Percentiles rank a stretch among this genome's conserved stretches.
These are phyloP conservation scores for Suillus paluster DNA, from an alignment of 768 basidiomycete genomes.

Conservation along the genomic window DNA sequence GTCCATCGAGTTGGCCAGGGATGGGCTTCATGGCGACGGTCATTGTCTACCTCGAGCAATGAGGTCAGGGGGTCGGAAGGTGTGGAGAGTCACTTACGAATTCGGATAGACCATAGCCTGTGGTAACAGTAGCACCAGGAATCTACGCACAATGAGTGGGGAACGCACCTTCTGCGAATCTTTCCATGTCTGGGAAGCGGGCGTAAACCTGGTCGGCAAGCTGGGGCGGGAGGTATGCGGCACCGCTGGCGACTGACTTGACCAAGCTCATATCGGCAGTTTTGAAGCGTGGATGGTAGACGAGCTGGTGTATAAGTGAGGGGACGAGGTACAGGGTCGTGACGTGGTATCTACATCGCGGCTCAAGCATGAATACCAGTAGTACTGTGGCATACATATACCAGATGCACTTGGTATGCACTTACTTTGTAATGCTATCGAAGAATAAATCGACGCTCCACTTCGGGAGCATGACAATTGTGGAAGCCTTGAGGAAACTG, in stretches of 20 bases:
- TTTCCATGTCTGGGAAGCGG: no score
- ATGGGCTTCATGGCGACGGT: constrained; percentile 45
- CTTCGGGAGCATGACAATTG: constrained; percentile 56
- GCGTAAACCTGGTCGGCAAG: no score
- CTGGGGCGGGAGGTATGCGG: no score
- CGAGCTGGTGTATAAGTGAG: constrained; percentile 65
- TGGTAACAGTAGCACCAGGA: no score
- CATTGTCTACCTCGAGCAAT: no score
- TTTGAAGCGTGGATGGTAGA: constrained; percentile 51
- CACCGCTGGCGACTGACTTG: constrained; percentile 23
- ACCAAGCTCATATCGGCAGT: constrained; percentile 60
- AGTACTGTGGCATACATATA: neutral
- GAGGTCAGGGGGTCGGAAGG: neutral
- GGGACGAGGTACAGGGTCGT: constrained; percentile 59
- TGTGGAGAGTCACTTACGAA: no score
- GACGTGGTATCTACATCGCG: constrained; percentile 53
- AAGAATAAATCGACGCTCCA: constrained; percentile 62
- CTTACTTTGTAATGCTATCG: constrained; percentile 61
- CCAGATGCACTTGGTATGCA: neutral
- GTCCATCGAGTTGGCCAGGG: constrained; percentile 50
- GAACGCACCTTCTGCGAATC: no score
- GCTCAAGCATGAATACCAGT: neutral
- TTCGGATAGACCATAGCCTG: no score
- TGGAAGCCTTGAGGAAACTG: constrained; percentile 46
- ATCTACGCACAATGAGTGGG: no score